Evolutionary conservation across 1,284 basidiomycete species (phyloP).

Genomic region (Microbotryum silenes-acaulis): DNA sequence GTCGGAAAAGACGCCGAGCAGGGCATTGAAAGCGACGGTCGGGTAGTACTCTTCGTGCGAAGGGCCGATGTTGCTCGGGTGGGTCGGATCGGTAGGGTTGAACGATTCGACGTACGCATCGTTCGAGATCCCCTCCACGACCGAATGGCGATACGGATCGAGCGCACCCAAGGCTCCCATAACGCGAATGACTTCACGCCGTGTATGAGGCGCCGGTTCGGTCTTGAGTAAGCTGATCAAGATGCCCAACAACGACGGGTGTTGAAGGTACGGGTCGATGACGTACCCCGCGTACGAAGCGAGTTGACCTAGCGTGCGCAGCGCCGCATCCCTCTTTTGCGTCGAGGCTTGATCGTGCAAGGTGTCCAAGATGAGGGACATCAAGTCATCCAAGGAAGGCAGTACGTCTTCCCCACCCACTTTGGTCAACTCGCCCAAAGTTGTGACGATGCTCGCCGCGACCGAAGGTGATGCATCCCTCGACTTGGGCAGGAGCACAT

Average conservation of each 20-base stretch:
- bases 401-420: conserved; percentile 90
- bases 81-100: conserved; percentile 50
- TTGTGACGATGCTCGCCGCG: conserved; percentile 86
- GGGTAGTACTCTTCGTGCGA: conserved; percentile 89
- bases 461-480: conserved; percentile 78
- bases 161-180: conserved; percentile 95
- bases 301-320: conserved; percentile 88
- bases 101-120: conserved; percentile 35
- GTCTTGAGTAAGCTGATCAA: conserved; percentile 79
- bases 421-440: conserved; percentile 85
- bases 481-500: conserved; percentile 81
- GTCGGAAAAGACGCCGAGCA: conserved; percentile 83
- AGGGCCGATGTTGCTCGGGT: conserved; percentile 48
- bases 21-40: conserved; percentile 83
- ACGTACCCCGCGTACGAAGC: conserved; percentile 95
- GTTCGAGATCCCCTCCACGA: conserved; percentile 31
- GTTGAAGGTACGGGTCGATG: conserved; percentile 79
- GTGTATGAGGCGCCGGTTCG: conserved; percentile 60
- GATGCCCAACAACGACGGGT: conserved; percentile 82
- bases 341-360: conserved; percentile 75
- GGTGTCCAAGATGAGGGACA: conserved; percentile 81
- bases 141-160: conserved; percentile 89
- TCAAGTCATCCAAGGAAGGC: conserved; percentile 73
- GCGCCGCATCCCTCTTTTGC: conserved; percentile 80
- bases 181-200: conserved; percentile 83